These are phyloP conservation scores for Simmondsia chinensis DNA, from an alignment of 148 eudicot genomes.

Conservation along the genomic window DNA sequence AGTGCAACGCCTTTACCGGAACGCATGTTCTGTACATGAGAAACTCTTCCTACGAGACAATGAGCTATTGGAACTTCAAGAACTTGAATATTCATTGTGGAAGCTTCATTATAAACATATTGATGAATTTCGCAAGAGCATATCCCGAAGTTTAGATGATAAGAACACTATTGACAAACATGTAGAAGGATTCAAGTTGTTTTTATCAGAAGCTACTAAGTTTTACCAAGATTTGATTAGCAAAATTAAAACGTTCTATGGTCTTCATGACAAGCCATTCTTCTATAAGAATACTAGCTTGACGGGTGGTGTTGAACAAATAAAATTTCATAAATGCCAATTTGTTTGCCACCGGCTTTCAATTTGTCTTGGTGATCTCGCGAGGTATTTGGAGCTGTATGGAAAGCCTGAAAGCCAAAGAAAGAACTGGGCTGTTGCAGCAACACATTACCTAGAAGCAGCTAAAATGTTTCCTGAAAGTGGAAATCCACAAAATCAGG, in stretches of 20 bases:
- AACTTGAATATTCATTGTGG: constrained; percentile 66
- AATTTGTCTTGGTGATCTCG: constrained; percentile 87
- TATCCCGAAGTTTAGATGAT: constrained; percentile 21
- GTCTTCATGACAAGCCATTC: constrained; percentile 39
- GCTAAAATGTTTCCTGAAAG: constrained; percentile 68
- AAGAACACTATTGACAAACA: constrained; percentile 17
- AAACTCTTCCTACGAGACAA: constrained; percentile 41
- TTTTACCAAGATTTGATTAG: constrained; percentile 59
- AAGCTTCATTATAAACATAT: constrained; percentile 90
- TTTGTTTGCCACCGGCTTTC: constrained; percentile 66
- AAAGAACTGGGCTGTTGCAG: constrained; percentile 70
- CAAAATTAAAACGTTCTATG: constrained; percentile 41
- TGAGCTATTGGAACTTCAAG: constrained; percentile 46
- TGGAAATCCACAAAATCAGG: constrained; percentile 99
- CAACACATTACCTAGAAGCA: constrained; percentile 62
- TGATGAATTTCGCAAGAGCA: constrained; percentile 74
- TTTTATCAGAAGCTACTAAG: constrained; percentile 56
- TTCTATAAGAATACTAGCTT: constrained; percentile 18
- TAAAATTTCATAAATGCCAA: constrained; percentile 35
- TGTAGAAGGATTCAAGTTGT: constrained; percentile 48
- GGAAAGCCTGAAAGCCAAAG: constrained; percentile 33
- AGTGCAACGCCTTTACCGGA: constrained; percentile 43
- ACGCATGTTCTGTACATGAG: constrained; percentile 50
- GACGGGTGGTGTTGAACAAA: constrained; percentile 24
- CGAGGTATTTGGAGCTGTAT: constrained; percentile 60